Percentiles rank a stretch among this genome's conserved stretches.
Evolutionary conservation across 1,284 basidiomycete genomes (phyloP).

Genomic region (Thecaphora thlaspeos): DNA sequence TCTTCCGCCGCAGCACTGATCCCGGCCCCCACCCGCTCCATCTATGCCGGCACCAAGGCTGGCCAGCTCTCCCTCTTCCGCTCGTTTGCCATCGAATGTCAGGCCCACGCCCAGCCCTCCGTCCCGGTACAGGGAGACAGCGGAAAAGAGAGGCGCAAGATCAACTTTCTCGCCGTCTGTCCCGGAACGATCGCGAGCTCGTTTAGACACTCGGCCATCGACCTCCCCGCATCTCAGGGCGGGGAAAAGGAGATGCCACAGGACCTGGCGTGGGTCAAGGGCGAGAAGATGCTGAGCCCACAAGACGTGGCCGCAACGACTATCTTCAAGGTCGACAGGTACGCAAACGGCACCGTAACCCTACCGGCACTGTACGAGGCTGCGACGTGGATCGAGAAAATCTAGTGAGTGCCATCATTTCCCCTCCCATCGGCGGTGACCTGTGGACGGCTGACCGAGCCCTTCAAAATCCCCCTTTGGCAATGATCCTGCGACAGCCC

Average conservation of each 20-base stretch:
- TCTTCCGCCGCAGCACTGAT: slow-evolving; percentile 78
- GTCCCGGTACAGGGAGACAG: neutral
- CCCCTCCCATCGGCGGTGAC: too few relatives aligned
- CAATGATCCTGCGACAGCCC: slow-evolving; percentile 1
- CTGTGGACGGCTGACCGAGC: too few relatives aligned
- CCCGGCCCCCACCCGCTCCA: slow-evolving; percentile 77
- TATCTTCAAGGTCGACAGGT: slow-evolving; percentile 38
- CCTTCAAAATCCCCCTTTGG: too few relatives aligned
- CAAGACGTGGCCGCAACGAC: slow-evolving; percentile 31
- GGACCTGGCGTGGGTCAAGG: slow-evolving; percentile 34
- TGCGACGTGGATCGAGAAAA: slow-evolving; percentile 27
- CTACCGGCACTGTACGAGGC: slow-evolving; percentile 34
- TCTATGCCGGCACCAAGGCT: slow-evolving; percentile 82
- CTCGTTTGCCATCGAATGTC: slow-evolving; percentile 71
- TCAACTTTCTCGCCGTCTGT: slow-evolving; percentile 47
- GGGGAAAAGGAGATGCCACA: slow-evolving; percentile 10
- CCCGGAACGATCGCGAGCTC: slow-evolving; percentile 52
- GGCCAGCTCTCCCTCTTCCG: slow-evolving; percentile 77
- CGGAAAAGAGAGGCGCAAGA: slow-evolving; percentile 1
- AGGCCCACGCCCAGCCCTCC: slow-evolving; percentile 48
- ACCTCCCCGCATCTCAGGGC: slow-evolving; percentile 12
- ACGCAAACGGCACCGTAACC: slow-evolving; percentile 21
- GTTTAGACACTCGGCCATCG: slow-evolving; percentile 49
- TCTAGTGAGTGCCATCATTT: slow-evolving; percentile 23
- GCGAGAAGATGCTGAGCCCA: slow-evolving; percentile 32